Percentiles rank a stretch among this genome's conserved stretches.
Conservation (phyloP, 2,329 filamentous ascomycete species). For the Cercospora sesami region DNA sequence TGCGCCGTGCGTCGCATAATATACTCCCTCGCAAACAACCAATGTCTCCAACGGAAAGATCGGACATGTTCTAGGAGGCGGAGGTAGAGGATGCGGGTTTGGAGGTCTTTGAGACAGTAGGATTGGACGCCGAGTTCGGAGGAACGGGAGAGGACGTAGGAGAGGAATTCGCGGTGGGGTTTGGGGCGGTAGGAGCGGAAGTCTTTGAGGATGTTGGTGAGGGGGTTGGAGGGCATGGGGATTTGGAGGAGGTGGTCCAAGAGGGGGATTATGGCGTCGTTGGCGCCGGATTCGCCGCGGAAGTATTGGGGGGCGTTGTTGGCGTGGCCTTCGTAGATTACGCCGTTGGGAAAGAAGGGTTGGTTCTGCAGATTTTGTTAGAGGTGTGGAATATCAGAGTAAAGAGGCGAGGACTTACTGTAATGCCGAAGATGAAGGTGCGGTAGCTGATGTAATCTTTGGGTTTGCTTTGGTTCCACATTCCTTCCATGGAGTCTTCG, state of each 20-base stretch:
- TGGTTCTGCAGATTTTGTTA: conserved; percentile 54
- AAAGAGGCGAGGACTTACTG: too few relatives aligned
- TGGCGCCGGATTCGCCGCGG: conserved; percentile 89
- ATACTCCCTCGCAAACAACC: conserved; percentile 83
- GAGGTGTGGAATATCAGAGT: too few relatives aligned
- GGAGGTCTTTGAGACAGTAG: conserved; percentile 47
- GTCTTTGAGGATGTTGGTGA: conserved; percentile 83
- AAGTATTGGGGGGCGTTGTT: conserved; percentile 68
- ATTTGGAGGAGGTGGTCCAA: conserved; percentile 85
- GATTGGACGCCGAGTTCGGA: conserved; percentile 57
- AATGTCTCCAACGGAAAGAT: conserved; percentile 80
- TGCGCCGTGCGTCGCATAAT: conserved; percentile 76
- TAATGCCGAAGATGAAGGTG: conserved; percentile 97
- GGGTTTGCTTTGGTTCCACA: conserved; percentile 89
- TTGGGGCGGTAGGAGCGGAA: conserved; percentile 87
- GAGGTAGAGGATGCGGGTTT: conserved; percentile 47
- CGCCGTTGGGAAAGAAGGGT: conserved; percentile 90
- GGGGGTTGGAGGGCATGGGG: conserved; percentile 81
- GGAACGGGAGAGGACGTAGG: conserved; percentile 62
- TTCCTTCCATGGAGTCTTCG: conserved; percentile 50
- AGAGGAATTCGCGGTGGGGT: conserved; percentile 83
- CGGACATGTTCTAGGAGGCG: conserved; percentile 69
- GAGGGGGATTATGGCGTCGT: conserved; percentile 87
- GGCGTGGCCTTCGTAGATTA: conserved; percentile 82
- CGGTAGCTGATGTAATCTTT: conserved; percentile 84